Base-by-base conservation (phyloP, 306 rosid genomes). In the Cyamopsis tetragonoloba region DNA sequence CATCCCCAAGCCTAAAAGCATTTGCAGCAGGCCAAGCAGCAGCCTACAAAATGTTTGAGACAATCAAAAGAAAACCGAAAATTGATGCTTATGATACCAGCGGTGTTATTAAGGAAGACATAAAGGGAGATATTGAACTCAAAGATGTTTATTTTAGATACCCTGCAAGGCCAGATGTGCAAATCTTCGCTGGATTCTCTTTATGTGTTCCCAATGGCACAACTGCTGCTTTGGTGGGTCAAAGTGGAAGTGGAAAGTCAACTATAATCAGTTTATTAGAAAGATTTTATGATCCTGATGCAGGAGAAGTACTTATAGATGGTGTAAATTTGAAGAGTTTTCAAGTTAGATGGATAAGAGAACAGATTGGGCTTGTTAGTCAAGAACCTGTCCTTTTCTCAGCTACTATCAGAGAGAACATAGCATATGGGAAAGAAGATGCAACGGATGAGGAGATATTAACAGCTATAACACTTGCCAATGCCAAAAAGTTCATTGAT, bases 191-290 rank as follows among this genome's bases (percentile, higher is more conserved):
- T 0, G 98, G 96, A 31, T 89, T 93, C 77, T 89, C 96, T 6
- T 61, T 93, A 35, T 13, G 23, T 56, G 90, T 89, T 60, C 80
- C 89, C 0, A 83, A 78, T 54, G 97, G 97, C 55, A 81, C 78
- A 42, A 88, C 91, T 26, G 66, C 82, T 24, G 98, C 98, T 27
- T 85, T 93, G 41, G 97, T 93, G 42, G 98, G 96, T 43, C 96
- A 89, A 49, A 93, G 98, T 55, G 98, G 98, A 46, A 93, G 98
- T 34, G 98, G 98, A 6, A 93, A 93, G 60, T 93, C 98, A 0
- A 93, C 97, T 0, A 91, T 89, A 9, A 84, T 89, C 22, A 81
- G 86, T 54, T 74, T 93, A 31, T 43, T 89, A 7, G 97, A 93
- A 77, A 84, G 98, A 54, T 89, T 93, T 63, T 93, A 93, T 49